Conservation (phyloP, 306 rosid genomes). For the Parietaria judaica region DNA sequence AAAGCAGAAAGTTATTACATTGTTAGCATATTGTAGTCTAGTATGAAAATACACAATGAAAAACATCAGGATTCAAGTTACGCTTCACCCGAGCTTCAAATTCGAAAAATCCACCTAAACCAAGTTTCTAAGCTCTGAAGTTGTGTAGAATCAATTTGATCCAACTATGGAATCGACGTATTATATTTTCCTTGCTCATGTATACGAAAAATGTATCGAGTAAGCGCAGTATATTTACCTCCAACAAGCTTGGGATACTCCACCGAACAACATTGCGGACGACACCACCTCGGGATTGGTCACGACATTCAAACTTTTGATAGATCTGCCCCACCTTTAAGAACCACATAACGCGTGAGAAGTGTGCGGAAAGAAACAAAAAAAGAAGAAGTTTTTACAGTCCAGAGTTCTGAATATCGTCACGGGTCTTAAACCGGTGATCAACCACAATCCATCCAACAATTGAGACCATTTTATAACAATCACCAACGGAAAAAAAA, state of each 20-base stretch:
- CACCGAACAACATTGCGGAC: conserved; percentile 73
- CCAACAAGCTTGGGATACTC: conserved; percentile 78
- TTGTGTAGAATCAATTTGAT: no score
- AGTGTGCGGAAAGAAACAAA: conserved; percentile 4
- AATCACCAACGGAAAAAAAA: background rate
- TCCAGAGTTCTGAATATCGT: no score
- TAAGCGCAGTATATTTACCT: conserved; percentile 35
- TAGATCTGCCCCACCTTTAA: conserved; percentile 81
- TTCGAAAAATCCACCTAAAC: no score
- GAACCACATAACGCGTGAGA: conserved; percentile 7
- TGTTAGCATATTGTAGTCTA: background rate
- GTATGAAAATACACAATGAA: no score
- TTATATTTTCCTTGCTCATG: no score
- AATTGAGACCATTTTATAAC: background rate
- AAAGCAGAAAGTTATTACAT: conserved; percentile 11
- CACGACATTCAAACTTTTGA: conserved; percentile 80
- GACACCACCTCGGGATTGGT: conserved; percentile 47
- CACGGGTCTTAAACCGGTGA: no score
- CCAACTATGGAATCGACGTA: no score
- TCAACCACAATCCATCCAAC: background rate
- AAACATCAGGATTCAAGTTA: no score
- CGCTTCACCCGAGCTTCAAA: no score
- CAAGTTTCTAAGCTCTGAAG: no score
- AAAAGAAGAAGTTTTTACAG: no score
- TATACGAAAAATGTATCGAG: no score